Conservation (phyloP, 192 early-diverging fungal species). For the Haplosporangium gracile region DNA sequence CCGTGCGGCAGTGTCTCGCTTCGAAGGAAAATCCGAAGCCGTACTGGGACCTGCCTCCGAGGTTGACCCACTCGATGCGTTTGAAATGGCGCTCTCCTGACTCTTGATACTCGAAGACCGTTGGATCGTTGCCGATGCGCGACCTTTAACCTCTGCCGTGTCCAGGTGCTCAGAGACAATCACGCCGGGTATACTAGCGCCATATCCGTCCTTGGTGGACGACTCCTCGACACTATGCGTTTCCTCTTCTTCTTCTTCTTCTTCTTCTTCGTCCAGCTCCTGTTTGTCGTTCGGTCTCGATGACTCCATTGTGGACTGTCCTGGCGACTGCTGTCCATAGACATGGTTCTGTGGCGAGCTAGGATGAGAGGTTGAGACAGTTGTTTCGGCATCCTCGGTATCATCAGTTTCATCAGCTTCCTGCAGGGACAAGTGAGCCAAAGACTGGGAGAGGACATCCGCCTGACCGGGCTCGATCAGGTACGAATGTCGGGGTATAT, state of each 20-base stretch:
- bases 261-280: slow-evolving; percentile 7
- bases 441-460: slow-evolving; percentile 47
- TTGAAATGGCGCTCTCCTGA: background rate
- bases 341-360: background rate
- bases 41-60: background rate
- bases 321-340: background rate
- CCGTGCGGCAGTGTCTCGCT: slow-evolving; percentile 30
- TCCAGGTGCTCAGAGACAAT: slow-evolving; percentile 40
- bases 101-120: slow-evolving; percentile 4
- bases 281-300: slow-evolving; percentile 11
- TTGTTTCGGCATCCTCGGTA: slow-evolving; percentile 19
- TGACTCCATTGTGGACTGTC: background rate
- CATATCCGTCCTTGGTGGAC: background rate
- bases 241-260: slow-evolving; percentile 25
- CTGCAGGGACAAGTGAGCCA: slow-evolving; percentile 44
- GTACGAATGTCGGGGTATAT: slow-evolving; percentile 57
- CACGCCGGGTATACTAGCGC: slow-evolving; percentile 30
- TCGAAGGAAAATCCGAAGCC: slow-evolving; percentile 14
- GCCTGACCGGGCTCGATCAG: slow-evolving; percentile 51
- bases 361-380: background rate
- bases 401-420: slow-evolving; percentile 45
- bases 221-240: background rate
- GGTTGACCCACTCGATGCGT: background rate
- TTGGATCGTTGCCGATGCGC: background rate
- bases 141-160: background rate